These are phyloP conservation scores for Hypomontagnella monticulosa DNA, from an alignment of 495 filamentous ascomycete species.

Conservation along the genomic window DNA sequence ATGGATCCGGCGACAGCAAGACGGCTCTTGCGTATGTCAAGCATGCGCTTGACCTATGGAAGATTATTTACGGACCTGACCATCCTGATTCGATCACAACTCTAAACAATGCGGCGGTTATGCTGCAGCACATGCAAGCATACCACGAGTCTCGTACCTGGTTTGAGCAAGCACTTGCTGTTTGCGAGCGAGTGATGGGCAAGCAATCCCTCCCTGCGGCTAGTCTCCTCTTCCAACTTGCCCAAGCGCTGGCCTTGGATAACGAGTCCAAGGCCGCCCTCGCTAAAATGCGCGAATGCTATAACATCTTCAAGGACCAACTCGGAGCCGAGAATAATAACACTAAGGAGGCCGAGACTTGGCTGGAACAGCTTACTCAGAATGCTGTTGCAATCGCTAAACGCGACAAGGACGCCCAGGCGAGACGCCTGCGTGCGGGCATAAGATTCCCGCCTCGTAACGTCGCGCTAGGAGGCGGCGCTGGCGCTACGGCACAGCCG, in stretches of 20 bases:
- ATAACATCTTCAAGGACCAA: slow-evolving; percentile 88
- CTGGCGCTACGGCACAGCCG: slow-evolving; percentile 37
- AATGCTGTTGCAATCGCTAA: slow-evolving; percentile 94
- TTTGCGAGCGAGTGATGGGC: slow-evolving; percentile 89
- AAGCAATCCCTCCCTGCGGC: slow-evolving; percentile 89
- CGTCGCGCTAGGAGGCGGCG: slow-evolving; percentile 52
- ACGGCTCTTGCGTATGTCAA: slow-evolving; percentile 84
- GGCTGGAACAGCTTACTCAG: slow-evolving; percentile 95
- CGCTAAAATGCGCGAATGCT: slow-evolving; percentile 90
- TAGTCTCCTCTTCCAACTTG: slow-evolving; percentile 96
- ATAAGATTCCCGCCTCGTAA: slow-evolving; percentile 61
- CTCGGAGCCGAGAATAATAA: slow-evolving; percentile 91
- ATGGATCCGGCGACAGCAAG: slow-evolving; percentile 87
- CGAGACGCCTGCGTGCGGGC: slow-evolving; percentile 68
- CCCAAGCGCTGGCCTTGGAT: slow-evolving; percentile 92
- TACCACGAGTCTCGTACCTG: slow-evolving; percentile 93
- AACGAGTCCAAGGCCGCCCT: slow-evolving; percentile 91
- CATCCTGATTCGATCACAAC: slow-evolving; percentile 99
- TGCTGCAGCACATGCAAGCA: slow-evolving; percentile 92
- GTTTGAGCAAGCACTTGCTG: slow-evolving; percentile 91
- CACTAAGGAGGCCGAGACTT: slow-evolving; percentile 92
- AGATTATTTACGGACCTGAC: slow-evolving; percentile 90
- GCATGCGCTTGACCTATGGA: slow-evolving; percentile 95
- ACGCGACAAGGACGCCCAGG: slow-evolving; percentile 85
- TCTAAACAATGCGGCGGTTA: slow-evolving; percentile 98